Base-by-base conservation (phyloP, 176 grass and related monocot genomes). In the Triticum dicoccoides region DNA sequence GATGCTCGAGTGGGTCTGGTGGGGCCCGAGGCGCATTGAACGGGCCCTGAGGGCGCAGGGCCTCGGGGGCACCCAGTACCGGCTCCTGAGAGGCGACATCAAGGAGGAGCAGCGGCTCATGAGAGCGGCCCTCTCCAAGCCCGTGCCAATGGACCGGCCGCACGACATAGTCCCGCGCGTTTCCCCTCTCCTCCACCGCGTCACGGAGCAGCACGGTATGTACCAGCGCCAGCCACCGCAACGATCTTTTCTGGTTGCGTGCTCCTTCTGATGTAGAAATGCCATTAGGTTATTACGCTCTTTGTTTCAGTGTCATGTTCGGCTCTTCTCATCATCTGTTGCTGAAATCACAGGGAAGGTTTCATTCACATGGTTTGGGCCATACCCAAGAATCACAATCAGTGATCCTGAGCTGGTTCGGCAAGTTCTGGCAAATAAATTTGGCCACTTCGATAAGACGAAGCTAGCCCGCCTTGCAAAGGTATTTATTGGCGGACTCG, bases 361-460 rank as follows among this genome's bases (percentile, higher is more conserved):
- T 18, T 86, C 85, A 15, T 84, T 92, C 41, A 90, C 44, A 29
- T 96, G 94, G 91, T 86, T 90, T 15, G 87, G 91, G 13, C 76
- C 89, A 32, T 25, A n/a, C 37, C 91, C 91, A 27, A 76, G 83
- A 32, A 32, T 93, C 42, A 70, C 5, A 21, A 25, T 96, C 25
- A 82, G n/a, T 3, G 89, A 93, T 32, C 91, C 87, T 27, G 63
- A 90, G 41, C 63, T 87, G 77, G 87, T 63, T 20, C 79, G 81
- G 24, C 82, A 93, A 35, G 69, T 93, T 5, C 38, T 90, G 1
- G 80, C 62, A 0, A 91, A 84, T 17, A 93, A 91, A 73, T 90
- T 66, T 56, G 89, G 85, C 2, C 39, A 91, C 13, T 93, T 88
- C 8, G 39, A 33, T 44, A 93, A 87, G 17, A 34, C 86, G 11